Evolutionary conservation across 305 asterid genomes (phyloP).

Genomic region (Ilex paraguariensis): DNA sequence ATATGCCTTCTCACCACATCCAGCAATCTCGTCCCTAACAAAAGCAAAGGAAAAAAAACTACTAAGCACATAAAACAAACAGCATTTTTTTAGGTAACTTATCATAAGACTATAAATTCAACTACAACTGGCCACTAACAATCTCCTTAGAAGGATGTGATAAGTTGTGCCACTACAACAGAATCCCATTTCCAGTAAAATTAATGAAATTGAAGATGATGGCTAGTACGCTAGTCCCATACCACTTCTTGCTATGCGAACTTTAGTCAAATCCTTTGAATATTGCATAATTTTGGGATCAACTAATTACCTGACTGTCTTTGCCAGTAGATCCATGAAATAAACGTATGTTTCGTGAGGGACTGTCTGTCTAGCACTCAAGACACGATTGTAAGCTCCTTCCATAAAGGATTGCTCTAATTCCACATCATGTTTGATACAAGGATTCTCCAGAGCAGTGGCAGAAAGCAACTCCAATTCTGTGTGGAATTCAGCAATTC

Average conservation of each 20-base stretch:
- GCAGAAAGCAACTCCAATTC: slow-evolving; percentile 86
- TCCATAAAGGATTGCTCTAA: slow-evolving; percentile 99
- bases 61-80: slow-evolving; percentile 1
- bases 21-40: slow-evolving; percentile 94
- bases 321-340: slow-evolving; percentile 95
- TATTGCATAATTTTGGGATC: background rate
- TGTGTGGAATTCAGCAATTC: slow-evolving; percentile 97
- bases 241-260: too few relatives aligned
- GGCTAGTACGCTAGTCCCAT: too few relatives aligned
- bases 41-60: slow-evolving; percentile 10
- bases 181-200: too few relatives aligned
- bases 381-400: slow-evolving; percentile 96
- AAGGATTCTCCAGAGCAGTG: slow-evolving; percentile 78
- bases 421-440: slow-evolving; percentile 95
- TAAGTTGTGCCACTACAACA: too few relatives aligned
- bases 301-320: slow-evolving; percentile 71
- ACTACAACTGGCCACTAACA: too few relatives aligned
- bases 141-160: too few relatives aligned
- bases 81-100: background rate
- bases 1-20: slow-evolving; percentile 97
- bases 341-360: slow-evolving; percentile 89
- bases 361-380: slow-evolving; percentile 87
- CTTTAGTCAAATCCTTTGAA: too few relatives aligned
- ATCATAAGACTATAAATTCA: too few relatives aligned
- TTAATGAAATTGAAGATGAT: too few relatives aligned